A percentile compares a stretch with the other conserved stretches of the same genome.
Conservation (phyloP, 768 basidiomycete genomes). For the Leccinum sublutescens region DNA sequence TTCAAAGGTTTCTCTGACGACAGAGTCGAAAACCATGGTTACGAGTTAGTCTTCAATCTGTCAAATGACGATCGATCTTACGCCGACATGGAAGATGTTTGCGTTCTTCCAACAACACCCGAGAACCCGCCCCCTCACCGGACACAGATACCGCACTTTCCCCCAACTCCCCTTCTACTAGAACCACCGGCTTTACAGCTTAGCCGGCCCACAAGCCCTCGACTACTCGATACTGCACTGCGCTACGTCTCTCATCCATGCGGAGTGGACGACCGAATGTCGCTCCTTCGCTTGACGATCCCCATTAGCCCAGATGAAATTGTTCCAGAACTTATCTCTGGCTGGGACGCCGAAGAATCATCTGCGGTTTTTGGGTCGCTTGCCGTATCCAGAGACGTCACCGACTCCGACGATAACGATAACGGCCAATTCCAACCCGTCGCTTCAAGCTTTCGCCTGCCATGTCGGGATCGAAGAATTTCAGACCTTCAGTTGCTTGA, state of each 20-base stretch:
- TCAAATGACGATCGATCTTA: slow-evolving; percentile 9
- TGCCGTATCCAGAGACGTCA: not conserved
- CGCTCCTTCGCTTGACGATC: slow-evolving; percentile 35
- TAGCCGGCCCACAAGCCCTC: not conserved
- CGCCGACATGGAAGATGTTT: not conserved
- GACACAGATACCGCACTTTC: not conserved
- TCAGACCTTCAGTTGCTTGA: not conserved
- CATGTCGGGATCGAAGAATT: not conserved
- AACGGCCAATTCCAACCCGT: slow-evolving; percentile 2
- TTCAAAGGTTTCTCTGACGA: slow-evolving; percentile 8
- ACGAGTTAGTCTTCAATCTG: slow-evolving; percentile 9
- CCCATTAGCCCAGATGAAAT: slow-evolving; percentile 33
- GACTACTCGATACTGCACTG: not conserved
- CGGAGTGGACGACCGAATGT: slow-evolving; percentile 40
- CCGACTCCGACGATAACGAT: slow-evolving; percentile 3
- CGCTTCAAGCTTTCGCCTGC: not conserved
- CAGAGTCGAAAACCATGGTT: not conserved
- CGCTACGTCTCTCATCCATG: slow-evolving; percentile 36
- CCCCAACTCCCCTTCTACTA: not conserved
- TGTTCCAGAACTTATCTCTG: slow-evolving; percentile 27
- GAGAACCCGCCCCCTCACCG: slow-evolving; percentile 26
- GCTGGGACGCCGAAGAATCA: slow-evolving; percentile 28
- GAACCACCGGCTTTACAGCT: not conserved
- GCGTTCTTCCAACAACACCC: slow-evolving; percentile 32
- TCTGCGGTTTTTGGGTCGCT: slow-evolving; percentile 9